Evolutionary conservation across 345 rosid genomes (phyloP), one percentile per base, ranked within the genome.

Genomic region (Limnanthes douglasii): DNA sequence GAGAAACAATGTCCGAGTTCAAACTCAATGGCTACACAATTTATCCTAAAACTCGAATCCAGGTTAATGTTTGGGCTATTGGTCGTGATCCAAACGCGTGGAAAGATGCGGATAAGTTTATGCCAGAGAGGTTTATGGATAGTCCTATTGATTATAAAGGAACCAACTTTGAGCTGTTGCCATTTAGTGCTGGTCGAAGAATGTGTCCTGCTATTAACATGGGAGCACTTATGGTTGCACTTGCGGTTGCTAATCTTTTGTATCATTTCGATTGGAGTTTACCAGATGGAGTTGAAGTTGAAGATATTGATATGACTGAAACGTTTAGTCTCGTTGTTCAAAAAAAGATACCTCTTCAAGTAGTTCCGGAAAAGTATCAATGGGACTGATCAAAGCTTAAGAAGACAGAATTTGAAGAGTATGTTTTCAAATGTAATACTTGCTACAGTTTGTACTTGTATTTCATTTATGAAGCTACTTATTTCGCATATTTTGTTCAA

Each of bases 161-260:
- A 32, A 59, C 57, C 3, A 4, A 50, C 13, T 66, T 66, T 11
- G 69, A 63, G 69, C 19, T 47, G 3, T 39, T 67, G 43, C 64
- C 74, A 6, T 67, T 67, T 41, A 74, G 79, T 0, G 31, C 38
- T 0, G 78, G 78, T 1, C 21, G 70, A 18, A 63, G 78, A 61
- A 51, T 46, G 1, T 65, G 77, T 31, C 77, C 73, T 0, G 73
- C 37, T 2, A 37, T 49, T 0, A 43, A 22, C n/a, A 51, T 56
- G 63, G 77, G 49, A 6, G n/a, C 43, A 8, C 11, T 30, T 11
- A 37, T 27, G 29, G 43, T 48, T 7, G 77, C 65, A 64, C 11
- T 55, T 16, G 37, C 50, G 17, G 59, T 66, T 5, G 73, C 70
- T 0, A 65, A 62, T 48, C 15, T 69, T 26, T 24, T 61, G 40